Evolutionary conservation across 371 early-diverging fungal species (phyloP), one percentile per base, ranked within the genome.

Genomic region (Lichtheimia hyalospora): DNA sequence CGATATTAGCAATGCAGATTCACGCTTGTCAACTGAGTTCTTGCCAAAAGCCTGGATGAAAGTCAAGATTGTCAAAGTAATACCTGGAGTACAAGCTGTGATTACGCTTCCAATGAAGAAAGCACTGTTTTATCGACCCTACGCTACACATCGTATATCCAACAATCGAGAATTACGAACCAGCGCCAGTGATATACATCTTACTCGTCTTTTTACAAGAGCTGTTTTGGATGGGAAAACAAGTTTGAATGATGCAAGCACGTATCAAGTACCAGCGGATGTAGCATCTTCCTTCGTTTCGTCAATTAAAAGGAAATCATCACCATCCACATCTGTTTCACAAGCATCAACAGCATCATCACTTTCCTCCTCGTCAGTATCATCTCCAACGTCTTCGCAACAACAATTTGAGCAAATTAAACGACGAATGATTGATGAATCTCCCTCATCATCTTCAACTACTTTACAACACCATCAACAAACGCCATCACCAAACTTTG

Each of bases 41-140:
- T 62, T 64, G 10, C 79, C 79, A 0, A 76, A 70, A 50, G 79
- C 74, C n/a, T 76, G 74, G 72, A 57, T 69, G 16, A 79, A 76
- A 48, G 57, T 79, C 21, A 61, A 66, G 41, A 52, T 74, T 2
- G 18, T 74, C 2, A 57, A 61, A 18, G 61, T 72, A 0, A 65
- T 70, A 1, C 48, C 57, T 23, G 59, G 66, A 18, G 69, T 74
- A 3, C 58, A 69, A 7, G 46, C 69, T 0, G 49, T 70, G 3
- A 57, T 74, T 15, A 70, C 65, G 10, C 23, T 51, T n/a, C 61
- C 68, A 1, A 74, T 79, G 60, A 71, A 79, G 40, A 63, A 63
- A 41, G 58, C 57, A 5, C 66, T 64, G 40, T 68, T 79, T 14
- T 66, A 68, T 23, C 64, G 67, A 18, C 66, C 67, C 0, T 79